phyloP scores from a whole-genome alignment of 2,329 filamentous ascomycete genomes.

The Trichoderma semiorbis region DNA sequence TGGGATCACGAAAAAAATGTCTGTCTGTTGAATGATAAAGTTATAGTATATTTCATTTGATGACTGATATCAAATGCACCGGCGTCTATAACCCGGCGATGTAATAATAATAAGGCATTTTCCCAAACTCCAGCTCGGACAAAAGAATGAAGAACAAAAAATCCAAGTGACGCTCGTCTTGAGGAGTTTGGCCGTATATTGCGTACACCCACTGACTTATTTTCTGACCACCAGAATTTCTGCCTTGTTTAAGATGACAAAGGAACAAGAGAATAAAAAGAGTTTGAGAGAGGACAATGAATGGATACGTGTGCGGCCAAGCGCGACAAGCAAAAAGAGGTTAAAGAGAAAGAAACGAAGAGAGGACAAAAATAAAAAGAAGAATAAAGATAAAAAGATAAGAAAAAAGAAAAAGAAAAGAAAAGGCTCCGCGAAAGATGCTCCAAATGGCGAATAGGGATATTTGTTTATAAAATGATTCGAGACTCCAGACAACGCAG shows the following conservation, averaged over 20 bases:
- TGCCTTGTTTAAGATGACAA: background rate
- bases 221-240: background rate
- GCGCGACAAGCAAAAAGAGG: background rate
- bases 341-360: background rate
- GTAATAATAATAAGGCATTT: conserved; percentile 17
- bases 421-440: background rate
- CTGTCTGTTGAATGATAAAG: conserved; percentile 8
- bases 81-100: background rate
- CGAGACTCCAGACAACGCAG: background rate
- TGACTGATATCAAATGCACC: conserved; percentile 10
- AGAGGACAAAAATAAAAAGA: background rate
- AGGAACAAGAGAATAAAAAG: background rate
- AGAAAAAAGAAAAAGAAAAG: background rate
- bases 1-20: conserved; percentile 4
- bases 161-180: background rate
- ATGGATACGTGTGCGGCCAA: background rate
- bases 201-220: background rate
- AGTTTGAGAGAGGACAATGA: background rate
- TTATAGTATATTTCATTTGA: conserved; percentile 14
- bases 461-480: background rate
- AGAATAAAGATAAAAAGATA: background rate
- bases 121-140: conserved; percentile 7
- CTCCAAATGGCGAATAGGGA: background rate
- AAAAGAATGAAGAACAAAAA: background rate
- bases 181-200: background rate